Base-by-base conservation (phyloP, 2,329 filamentous ascomycete species). In the Hyphodiscus sp. region DNA sequence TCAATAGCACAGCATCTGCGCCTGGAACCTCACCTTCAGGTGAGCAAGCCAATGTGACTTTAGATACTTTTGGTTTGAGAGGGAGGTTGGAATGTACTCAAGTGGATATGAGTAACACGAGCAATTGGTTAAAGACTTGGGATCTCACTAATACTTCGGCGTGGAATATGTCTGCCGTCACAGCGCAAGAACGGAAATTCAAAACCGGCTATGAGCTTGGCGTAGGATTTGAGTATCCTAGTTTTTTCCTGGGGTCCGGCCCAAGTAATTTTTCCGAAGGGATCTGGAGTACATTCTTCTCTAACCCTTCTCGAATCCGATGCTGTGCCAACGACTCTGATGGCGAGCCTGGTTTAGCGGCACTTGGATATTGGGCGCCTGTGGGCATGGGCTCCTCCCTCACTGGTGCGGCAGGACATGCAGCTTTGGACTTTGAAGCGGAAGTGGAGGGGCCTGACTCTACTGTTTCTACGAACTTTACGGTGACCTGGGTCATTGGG, bases 61-160 rank as follows among this genome's bases (percentile, higher is more conserved):
- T 58, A 13, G 20, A 51, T 11, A 59, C 57, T 6, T 46, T 55
- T 15, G 41, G 55, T 7, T 11, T 56, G 5, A 18, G 53, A 42
- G 55, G 52, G 3, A 51, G 52, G 29, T 45, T 59, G 2, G 52
- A 59, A 44, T 59, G 57, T 38, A 52, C n/a, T 2, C 50, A 42
- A 19, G 20, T 59, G 6, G 55, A 58, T n/a, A 56, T 58, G 50
- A 54, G 55, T 1, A 59, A 57, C 26, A 54, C 48, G 2, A 52
- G 52, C 11, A 29, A 53, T 20, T 59, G 57, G 57, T 45, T 59
- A 3, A 46, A 41, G 6, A 55, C 52, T 2, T 38, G 57, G 7
- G 53, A 59, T n/a, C 54, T 59, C 45, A 58, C 41, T 2, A 51
- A 58, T 43, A 52, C 38, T 19, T 38, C 52, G 1, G 41, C 41